Evolutionary conservation across 1,139 yeast genomes (phyloP).

Genomic region (Sugiyamaella paludigena): DNA sequence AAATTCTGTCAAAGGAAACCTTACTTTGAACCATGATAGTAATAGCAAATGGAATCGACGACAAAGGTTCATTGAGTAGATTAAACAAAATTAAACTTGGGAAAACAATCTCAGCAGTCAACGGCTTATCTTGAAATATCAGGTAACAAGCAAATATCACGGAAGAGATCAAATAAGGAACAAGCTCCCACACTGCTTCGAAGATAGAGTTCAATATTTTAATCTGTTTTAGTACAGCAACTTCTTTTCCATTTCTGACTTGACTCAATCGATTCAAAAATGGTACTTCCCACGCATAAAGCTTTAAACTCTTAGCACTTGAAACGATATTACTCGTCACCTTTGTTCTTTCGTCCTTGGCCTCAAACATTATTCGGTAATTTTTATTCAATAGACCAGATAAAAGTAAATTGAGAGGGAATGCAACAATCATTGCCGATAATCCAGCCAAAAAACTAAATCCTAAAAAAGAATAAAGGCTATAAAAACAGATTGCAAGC

Average conservation of each 20-base stretch:
- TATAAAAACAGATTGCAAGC: slow-evolving; percentile 50
- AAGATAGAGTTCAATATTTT: slow-evolving; percentile 24
- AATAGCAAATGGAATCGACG: slow-evolving; percentile 45
- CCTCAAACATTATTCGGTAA: slow-evolving; percentile 60
- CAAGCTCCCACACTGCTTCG: slow-evolving; percentile 53
- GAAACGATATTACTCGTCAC: slow-evolving; percentile 60
- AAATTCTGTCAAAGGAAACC: slow-evolving; percentile 59
- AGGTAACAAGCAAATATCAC: slow-evolving; percentile 56
- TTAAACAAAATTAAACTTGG: slow-evolving; percentile 60
- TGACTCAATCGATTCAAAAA: slow-evolving; percentile 48
- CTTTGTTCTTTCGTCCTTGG: slow-evolving; percentile 58
- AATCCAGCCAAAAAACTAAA: slow-evolving; percentile 58
- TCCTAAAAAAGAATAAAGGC: slow-evolving; percentile 59
- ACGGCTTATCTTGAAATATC: slow-evolving; percentile 41
- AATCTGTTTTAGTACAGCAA: slow-evolving; percentile 61
- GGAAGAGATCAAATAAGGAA: slow-evolving; percentile 65
- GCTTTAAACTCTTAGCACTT: slow-evolving; percentile 63
- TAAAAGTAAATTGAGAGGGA: slow-evolving; percentile 55
- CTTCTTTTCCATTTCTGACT: slow-evolving; percentile 83
- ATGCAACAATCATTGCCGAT: slow-evolving; percentile 49
- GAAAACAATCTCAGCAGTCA: slow-evolving; percentile 69
- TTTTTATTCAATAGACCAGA: slow-evolving; percentile 48
- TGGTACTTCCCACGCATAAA: slow-evolving; percentile 73
- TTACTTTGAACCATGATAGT: slow-evolving; percentile 51
- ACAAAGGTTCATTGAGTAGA: slow-evolving; percentile 50